A percentile compares a stretch with the other conserved stretches of the same genome.
Evolutionary conservation across 768 basidiomycete species (phyloP).

Genomic region (Tricholoma flavovirens): DNA sequence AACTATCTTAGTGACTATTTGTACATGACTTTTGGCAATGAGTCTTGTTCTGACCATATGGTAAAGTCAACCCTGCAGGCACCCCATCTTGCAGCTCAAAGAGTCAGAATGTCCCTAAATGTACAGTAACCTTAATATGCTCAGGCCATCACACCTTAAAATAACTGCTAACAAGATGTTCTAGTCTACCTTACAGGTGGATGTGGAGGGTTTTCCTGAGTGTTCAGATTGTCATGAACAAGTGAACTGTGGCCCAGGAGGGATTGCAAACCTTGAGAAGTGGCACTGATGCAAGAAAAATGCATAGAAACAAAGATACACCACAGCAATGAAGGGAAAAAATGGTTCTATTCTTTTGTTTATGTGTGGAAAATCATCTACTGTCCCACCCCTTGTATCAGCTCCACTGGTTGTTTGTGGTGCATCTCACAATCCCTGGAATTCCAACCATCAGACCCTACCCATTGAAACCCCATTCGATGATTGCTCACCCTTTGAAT

Average conservation of each 20-base stretch:
- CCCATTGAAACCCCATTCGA: too few species aligned
- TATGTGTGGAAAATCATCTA: background rate
- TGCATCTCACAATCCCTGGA: too few species aligned
- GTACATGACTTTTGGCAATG: background rate
- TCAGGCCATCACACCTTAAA: background rate
- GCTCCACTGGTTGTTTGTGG: too few species aligned
- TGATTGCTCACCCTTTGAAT: too few species aligned
- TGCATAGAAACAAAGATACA: background rate
- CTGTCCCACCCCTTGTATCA: too few species aligned
- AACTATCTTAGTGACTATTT: too few species aligned
- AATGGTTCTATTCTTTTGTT: background rate
- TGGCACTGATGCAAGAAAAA: background rate
- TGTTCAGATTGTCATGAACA: background rate
- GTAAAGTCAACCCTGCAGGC: background rate
- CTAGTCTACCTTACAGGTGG: background rate
- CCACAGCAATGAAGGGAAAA: background rate
- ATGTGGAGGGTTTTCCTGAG: background rate
- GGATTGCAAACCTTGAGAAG: background rate
- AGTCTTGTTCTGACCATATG: background rate
- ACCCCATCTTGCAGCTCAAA: background rate
- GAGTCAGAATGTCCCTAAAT: background rate
- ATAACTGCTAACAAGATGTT: background rate
- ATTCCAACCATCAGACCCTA: too few species aligned
- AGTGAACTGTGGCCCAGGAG: background rate
- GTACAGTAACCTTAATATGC: background rate